A percentile compares a stretch with the other conserved stretches of the same genome.
Conservation (phyloP, 352 stramenopile genomes). For the Globisporangium paroecandrum region DNA sequence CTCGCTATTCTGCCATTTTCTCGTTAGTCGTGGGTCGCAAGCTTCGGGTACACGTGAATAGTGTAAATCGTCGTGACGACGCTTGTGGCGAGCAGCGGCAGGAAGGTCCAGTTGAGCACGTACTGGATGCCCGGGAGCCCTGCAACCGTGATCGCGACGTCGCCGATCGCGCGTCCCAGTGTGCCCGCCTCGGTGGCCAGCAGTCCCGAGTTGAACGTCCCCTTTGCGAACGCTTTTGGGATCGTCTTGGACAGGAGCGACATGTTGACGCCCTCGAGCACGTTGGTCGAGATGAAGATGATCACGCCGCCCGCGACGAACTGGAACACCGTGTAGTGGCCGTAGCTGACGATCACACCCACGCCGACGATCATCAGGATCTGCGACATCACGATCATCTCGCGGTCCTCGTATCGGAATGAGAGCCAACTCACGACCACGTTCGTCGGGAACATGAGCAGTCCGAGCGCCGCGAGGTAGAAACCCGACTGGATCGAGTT, state of each 20-base stretch:
- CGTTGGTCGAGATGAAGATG: constrained; percentile 92
- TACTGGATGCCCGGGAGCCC: constrained; percentile 79
- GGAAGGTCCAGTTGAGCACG: constrained; percentile 83
- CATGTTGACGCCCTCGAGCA: constrained; percentile 93
- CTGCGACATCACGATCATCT: constrained; percentile 88
- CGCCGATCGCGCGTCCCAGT: constrained; percentile 81
- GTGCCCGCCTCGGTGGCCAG: constrained; percentile 93
- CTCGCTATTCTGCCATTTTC: background rate
- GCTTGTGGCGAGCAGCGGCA: constrained; percentile 54
- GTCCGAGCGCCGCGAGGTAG: constrained; percentile 84
- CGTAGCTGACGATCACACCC: constrained; percentile 85
- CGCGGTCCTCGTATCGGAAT: constrained; percentile 88
- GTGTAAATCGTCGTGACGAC: constrained; percentile 70
- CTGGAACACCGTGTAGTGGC: constrained; percentile 77
- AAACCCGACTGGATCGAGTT: constrained; percentile 76
- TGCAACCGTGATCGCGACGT: constrained; percentile 82
- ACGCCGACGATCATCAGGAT: constrained; percentile 87
- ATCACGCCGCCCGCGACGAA: constrained; percentile 87
- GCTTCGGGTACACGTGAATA: constrained; percentile 61
- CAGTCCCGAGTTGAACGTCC: constrained; percentile 94
- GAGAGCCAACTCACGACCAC: constrained; percentile 87
- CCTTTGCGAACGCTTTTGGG: constrained; percentile 87
- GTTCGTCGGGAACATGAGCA: constrained; percentile 93
- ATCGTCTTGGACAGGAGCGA: constrained; percentile 93
- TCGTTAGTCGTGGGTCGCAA: constrained; percentile 50